Percentiles rank a stretch among this genome's conserved stretches.
These are phyloP conservation scores for Afroboletus lepidellus DNA, from an alignment of 1,284 basidiomycete genomes.

Conservation along the genomic window DNA sequence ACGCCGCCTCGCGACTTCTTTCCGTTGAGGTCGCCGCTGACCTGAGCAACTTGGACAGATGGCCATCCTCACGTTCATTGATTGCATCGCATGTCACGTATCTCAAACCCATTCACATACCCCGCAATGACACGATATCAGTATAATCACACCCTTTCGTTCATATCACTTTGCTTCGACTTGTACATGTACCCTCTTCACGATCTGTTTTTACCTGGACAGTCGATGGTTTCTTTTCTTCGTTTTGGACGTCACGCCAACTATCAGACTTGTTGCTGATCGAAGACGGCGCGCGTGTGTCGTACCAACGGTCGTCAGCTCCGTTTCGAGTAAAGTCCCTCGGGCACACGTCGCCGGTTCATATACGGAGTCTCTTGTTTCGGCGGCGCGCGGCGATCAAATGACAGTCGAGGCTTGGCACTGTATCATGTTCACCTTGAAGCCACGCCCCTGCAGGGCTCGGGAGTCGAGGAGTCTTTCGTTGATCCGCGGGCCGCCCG, in stretches of 20 bases:
- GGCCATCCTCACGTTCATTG: slow-evolving; percentile 30
- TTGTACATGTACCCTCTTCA: slow-evolving; percentile 8
- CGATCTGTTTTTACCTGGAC: slow-evolving; percentile 9
- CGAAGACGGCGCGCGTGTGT: not conserved
- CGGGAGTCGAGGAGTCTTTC: not conserved
- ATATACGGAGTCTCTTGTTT: not conserved
- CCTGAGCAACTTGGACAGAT: slow-evolving; percentile 16
- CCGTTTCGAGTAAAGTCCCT: not conserved
- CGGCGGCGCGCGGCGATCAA: not conserved
- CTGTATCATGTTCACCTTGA: not conserved
- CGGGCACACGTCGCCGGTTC: not conserved
- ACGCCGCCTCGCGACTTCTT: not conserved
- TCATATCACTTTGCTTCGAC: slow-evolving; percentile 23
- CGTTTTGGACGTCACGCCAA: slow-evolving; percentile 5
- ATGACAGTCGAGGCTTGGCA: not conserved
- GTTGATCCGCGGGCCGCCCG: slow-evolving; percentile 11
- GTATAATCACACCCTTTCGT: slow-evolving; percentile 27
- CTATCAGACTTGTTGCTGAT: not conserved
- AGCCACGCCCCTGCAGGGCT: not conserved
- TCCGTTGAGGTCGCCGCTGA: slow-evolving; percentile 5
- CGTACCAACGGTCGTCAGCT: not conserved
- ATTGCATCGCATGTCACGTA: slow-evolving; percentile 23
- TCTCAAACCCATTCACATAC: slow-evolving; percentile 25
- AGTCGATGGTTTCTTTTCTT: slow-evolving; percentile 7
- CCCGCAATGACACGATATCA: slow-evolving; percentile 29